Base-by-base conservation (phyloP, 805 yeast genomes). In the Saccharomycopsis olivae region DNA sequence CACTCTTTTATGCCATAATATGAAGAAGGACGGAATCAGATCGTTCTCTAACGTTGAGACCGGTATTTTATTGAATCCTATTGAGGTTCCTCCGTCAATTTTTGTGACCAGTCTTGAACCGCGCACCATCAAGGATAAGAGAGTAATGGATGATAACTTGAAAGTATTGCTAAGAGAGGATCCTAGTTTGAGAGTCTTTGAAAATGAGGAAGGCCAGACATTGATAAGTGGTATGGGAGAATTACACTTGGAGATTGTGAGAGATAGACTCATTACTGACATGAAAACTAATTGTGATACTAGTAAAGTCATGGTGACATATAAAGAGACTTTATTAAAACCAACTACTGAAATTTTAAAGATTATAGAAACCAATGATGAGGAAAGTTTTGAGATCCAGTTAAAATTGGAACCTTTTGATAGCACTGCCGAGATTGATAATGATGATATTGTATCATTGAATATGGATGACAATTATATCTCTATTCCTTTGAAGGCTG, bases 151-250 rank as follows among this genome's bases (percentile, higher is more conserved):
- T 33, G 69, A 73, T 4, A 79, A 94, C 3, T 64, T 92, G 34
- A 63, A 65, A 8, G 62, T 73, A 1, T 58, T 92, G 31, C 57
- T 83, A n/a, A 68, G 81, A 39, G 97, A 92, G 53, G 98, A 92
- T 53, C 98, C 98, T 3, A 83, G 95, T 36, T 65, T 92, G 46
- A 71, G 74, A 23, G 69, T 85, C 5, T 59, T 73, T 3, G 69
- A 66, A 36, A 84, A 92, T 56, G 88, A 85, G 44, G 97, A 89
- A 50, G 95, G 92, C 5, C 96, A 92, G 60, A 78, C 88, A 2
- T 71, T 88, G 20, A 59, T 92, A 23, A 78, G 95, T 15, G 98
- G 98, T 24, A 89, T 89, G 97, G 98, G 98, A 30, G 97, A 92
- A 54, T 66, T 92, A 35, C 98, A 92, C 60, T 66, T 92, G 36